Percentiles rank a stretch among this genome's conserved stretches.
These are phyloP conservation scores for Paramecium pentaurelia DNA, from an alignment of 73 alveolate genomes.

Conservation along the genomic window DNA sequence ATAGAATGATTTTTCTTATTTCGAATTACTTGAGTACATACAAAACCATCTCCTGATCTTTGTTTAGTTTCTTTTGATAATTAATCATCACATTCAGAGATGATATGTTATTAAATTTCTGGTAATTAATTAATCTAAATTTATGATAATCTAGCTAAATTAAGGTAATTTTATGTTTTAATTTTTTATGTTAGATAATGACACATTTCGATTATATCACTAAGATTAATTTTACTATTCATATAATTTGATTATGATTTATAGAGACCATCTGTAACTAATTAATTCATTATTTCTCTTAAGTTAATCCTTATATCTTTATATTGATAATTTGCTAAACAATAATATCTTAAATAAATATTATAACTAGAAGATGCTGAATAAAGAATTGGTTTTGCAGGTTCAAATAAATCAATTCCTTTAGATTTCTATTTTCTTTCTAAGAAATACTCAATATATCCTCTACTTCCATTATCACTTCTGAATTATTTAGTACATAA, in stretches of 20 bases:
- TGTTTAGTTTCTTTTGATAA: neutral
- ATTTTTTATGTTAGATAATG: conserved; percentile 27
- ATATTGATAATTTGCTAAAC: neutral
- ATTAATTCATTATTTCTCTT: conserved; percentile 41
- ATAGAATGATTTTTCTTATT: neutral
- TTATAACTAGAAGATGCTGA: conserved; percentile 35
- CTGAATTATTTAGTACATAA: neutral
- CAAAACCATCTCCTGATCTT: conserved; percentile 19
- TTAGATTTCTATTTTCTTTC: neutral
- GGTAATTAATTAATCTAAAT: neutral
- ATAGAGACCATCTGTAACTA: conserved; percentile 45
- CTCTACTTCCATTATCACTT: neutral
- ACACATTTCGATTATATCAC: conserved; percentile 36
- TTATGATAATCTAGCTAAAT: neutral
- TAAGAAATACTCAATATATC: neutral
- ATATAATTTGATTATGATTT: conserved; percentile 42
- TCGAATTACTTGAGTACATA: neutral
- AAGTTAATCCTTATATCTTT: conserved; percentile 32
- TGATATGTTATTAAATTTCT: neutral
- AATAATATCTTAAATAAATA: conserved; percentile 36
- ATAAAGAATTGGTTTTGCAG: neutral
- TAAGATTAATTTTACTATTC: neutral
- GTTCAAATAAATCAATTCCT: neutral
- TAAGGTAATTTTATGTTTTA: conserved; percentile 17
- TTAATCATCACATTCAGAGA: neutral